phyloP scores from a whole-genome alignment of 176 grass and related monocot genomes.

The Saccharum spontaneum region DNA sequence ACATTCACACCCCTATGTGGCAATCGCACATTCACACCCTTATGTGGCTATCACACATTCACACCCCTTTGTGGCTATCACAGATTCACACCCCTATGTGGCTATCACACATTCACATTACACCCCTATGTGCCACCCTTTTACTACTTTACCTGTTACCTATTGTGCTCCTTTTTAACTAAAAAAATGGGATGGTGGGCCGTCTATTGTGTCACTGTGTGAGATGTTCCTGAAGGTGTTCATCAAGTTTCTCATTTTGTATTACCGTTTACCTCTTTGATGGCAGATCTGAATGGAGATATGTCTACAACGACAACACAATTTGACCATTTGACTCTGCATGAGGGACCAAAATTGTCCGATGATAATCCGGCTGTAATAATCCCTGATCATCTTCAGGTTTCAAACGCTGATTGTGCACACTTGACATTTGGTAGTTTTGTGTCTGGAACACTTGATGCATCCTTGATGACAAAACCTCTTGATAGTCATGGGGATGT shows the following conservation, averaged over 20 bases:
- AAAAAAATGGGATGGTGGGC: neutral
- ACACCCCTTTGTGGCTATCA: too few relatives aligned
- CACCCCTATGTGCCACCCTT: neutral
- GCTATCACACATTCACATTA: too few relatives aligned
- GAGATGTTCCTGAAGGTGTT: neutral
- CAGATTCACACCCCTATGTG: neutral
- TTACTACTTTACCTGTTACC: neutral
- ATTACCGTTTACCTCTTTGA: slow-evolving; percentile 1
- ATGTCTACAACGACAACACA: slow-evolving; percentile 39
- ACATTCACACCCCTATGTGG: neutral
- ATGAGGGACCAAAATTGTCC: slow-evolving; percentile 49
- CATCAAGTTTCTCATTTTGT: neutral
- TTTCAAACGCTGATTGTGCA: slow-evolving; percentile 64
- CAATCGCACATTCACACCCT: neutral
- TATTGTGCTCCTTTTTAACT: neutral
- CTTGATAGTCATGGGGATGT: slow-evolving; percentile 46
- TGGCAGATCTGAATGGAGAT: slow-evolving; percentile 45
- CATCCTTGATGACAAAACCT: slow-evolving; percentile 45
- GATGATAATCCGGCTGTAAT: slow-evolving; percentile 74
- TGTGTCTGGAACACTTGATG: slow-evolving; percentile 68
- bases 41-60: too few relatives aligned
- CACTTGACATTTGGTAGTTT: slow-evolving; percentile 85
- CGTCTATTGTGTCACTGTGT: neutral
- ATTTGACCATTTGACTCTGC: slow-evolving; percentile 45
- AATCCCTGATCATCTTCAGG: slow-evolving; percentile 73